Percentiles rank a stretch among this genome's conserved stretches.
phyloP scores from a whole-genome alignment of 306 rosid species.

The Rosa multiflora region DNA sequence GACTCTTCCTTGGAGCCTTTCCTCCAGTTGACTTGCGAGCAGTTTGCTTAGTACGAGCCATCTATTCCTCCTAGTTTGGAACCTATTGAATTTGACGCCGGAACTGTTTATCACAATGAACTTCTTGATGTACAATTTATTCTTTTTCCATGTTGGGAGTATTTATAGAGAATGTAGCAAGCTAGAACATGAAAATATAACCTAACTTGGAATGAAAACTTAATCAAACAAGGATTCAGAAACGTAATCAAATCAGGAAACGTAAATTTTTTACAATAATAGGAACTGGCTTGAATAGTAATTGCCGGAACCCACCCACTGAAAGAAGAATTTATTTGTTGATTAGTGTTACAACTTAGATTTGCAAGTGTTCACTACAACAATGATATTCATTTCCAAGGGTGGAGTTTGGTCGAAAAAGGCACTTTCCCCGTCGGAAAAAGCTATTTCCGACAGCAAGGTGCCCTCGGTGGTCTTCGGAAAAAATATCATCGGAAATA shows the following conservation, averaged over 20 bases:
- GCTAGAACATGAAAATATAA: not conserved
- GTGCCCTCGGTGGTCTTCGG: too few relatives aligned
- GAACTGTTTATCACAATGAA: not conserved
- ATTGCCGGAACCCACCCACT: too few relatives aligned
- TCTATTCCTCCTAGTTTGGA: not conserved
- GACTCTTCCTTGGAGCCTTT: not conserved
- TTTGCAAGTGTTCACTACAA: too few relatives aligned
- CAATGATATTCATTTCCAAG: too few relatives aligned
- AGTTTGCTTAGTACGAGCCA: slow-evolving; percentile 6
- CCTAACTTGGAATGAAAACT: not conserved
- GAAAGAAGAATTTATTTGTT: too few relatives aligned
- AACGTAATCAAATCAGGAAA: not conserved
- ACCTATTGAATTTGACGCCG: not conserved
- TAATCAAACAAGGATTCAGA: not conserved
- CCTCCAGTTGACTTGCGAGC: slow-evolving; percentile 2
- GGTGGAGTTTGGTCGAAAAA: too few relatives aligned
- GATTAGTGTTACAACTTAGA: too few relatives aligned
- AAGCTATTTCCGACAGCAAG: too few relatives aligned
- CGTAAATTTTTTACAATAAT: too few relatives aligned
- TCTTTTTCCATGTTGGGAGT: not conserved
- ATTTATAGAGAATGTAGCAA: not conserved
- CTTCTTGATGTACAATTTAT: not conserved
- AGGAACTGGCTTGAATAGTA: too few relatives aligned
- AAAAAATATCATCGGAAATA: too few relatives aligned
- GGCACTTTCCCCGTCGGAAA: too few relatives aligned